phyloP scores from a whole-genome alignment of 352 stramenopile species.

The Pythium aquatile region DNA sequence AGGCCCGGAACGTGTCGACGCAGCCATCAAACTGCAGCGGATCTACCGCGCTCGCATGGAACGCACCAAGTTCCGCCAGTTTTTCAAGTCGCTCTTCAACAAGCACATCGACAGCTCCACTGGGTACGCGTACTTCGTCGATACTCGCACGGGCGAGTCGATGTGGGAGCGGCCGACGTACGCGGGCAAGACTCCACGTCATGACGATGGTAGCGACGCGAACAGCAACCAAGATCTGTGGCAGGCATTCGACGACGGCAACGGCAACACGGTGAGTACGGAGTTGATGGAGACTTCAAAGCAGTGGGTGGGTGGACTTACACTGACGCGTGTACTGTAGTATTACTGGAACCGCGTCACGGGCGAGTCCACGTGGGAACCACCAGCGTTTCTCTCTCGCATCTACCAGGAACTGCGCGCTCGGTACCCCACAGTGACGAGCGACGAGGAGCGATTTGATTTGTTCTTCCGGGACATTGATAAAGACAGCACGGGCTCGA shows the following conservation, averaged over 20 bases:
- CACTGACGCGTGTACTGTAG: constrained; percentile 24
- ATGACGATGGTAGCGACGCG: constrained; percentile 7
- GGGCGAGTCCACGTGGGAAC: constrained; percentile 62
- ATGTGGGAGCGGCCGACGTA: constrained; percentile 52
- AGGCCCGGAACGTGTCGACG: constrained; percentile 52
- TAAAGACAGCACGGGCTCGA: constrained; percentile 51
- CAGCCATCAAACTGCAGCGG: constrained; percentile 62
- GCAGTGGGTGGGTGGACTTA: not conserved
- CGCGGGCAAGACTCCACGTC: constrained; percentile 23
- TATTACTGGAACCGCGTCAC: constrained; percentile 76
- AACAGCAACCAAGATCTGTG: constrained; percentile 33
- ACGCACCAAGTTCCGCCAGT: constrained; percentile 53
- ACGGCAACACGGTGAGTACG: constrained; percentile 53
- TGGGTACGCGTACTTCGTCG: constrained; percentile 56
- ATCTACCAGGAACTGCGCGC: constrained; percentile 55
- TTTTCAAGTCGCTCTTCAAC: constrained; percentile 58
- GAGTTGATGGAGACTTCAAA: too few species aligned
- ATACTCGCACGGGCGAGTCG: constrained; percentile 56
- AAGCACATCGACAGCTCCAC: constrained; percentile 43
- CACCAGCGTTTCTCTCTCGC: constrained; percentile 45
- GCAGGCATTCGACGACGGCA: constrained; percentile 56
- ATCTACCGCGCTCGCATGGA: constrained; percentile 69
- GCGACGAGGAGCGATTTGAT: constrained; percentile 57
- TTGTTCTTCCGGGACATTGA: constrained; percentile 68
- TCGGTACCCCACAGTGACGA: constrained; percentile 51